These are phyloP conservation scores for Phaeosphaeria sp. DNA, from an alignment of 2,329 filamentous ascomycete genomes.

Conservation along the genomic window DNA sequence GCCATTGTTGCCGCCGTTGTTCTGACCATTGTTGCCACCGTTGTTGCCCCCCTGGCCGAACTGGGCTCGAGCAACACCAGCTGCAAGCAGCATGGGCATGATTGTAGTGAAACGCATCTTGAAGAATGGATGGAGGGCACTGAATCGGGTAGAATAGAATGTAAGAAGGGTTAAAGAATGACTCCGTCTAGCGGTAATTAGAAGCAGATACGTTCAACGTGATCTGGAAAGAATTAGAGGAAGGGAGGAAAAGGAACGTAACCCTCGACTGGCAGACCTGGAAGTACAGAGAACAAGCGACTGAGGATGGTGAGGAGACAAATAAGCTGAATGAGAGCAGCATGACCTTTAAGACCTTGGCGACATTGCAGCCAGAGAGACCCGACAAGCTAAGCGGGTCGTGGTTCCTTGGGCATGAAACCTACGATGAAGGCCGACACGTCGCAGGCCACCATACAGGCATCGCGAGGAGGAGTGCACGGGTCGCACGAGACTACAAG, in stretches of 20 bases:
- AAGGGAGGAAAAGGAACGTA: slow-evolving; percentile 50
- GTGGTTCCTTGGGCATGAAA: slow-evolving; percentile 48
- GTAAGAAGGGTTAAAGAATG: slow-evolving; percentile 39
- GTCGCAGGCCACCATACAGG: slow-evolving; percentile 45
- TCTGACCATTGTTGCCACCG: slow-evolving; percentile 9
- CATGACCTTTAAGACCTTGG: slow-evolving; percentile 46
- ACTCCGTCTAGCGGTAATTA: slow-evolving; percentile 49
- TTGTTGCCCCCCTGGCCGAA: slow-evolving; percentile 19
- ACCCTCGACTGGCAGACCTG: slow-evolving; percentile 44
- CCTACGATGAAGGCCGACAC: slow-evolving; percentile 47
- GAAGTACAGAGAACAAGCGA: slow-evolving; percentile 35
- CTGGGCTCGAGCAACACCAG: slow-evolving; percentile 44
- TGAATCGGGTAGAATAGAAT: slow-evolving; percentile 21
- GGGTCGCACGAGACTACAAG: slow-evolving; percentile 32
- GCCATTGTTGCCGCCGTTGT: slow-evolving; percentile 14
- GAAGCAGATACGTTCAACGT: slow-evolving; percentile 52
- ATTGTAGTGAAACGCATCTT: slow-evolving; percentile 47
- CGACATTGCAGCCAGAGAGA: slow-evolving; percentile 30
- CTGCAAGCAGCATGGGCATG: slow-evolving; percentile 42
- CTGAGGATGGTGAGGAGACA: slow-evolving; percentile 40
- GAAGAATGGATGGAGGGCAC: slow-evolving; percentile 10
- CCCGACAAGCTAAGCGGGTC: slow-evolving; percentile 36
- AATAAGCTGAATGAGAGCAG: slow-evolving; percentile 33
- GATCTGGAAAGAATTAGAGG: slow-evolving; percentile 46
- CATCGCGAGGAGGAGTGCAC: slow-evolving; percentile 35